Conservation (phyloP, 2,329 filamentous ascomycete species). For the Talaromyces sp. region DNA sequence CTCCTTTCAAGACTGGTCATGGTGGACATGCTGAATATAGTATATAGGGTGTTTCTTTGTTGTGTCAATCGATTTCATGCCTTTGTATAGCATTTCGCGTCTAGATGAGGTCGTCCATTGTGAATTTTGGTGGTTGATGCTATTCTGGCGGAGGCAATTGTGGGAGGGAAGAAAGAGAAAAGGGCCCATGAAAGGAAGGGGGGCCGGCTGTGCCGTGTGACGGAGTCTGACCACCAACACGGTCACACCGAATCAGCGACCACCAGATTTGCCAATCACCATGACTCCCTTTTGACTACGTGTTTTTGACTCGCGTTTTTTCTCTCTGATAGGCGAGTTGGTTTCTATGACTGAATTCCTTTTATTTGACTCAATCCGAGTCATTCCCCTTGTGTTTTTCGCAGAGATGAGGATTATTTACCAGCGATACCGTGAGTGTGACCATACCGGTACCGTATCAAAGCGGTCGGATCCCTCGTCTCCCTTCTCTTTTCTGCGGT, state of each 20-base stretch:
- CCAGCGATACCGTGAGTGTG: neutral
- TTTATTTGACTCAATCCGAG: neutral
- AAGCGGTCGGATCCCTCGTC: neutral
- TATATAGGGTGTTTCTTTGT: neutral
- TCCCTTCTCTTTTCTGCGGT: neutral
- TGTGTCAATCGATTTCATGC: too few species aligned
- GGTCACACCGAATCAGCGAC: neutral
- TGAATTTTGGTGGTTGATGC: conserved; percentile 2
- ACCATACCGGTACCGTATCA: conserved; percentile 6
- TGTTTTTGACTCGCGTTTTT: neutral
- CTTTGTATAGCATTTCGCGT: neutral
- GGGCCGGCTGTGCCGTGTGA: conserved; percentile 8
- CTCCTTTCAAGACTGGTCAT: conserved; percentile 43
- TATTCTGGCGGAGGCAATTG: neutral
- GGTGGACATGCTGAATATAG: conserved; percentile 18
- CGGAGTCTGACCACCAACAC: conserved; percentile 8
- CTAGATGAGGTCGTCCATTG: conserved; percentile 18
- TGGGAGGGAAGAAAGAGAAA: conserved; percentile 10
- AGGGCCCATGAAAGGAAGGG: conserved; percentile 9
- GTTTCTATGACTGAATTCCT: neutral
- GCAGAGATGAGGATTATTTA: neutral
- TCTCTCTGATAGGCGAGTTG: neutral
- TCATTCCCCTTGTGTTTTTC: neutral
- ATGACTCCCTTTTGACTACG: neutral
- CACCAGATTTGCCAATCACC: neutral